Evolutionary conservation across 495 filamentous ascomycete genomes (phyloP), one percentile per base, ranked within the genome.

Genomic region (Pseudomonodictys pantanalensis): DNA sequence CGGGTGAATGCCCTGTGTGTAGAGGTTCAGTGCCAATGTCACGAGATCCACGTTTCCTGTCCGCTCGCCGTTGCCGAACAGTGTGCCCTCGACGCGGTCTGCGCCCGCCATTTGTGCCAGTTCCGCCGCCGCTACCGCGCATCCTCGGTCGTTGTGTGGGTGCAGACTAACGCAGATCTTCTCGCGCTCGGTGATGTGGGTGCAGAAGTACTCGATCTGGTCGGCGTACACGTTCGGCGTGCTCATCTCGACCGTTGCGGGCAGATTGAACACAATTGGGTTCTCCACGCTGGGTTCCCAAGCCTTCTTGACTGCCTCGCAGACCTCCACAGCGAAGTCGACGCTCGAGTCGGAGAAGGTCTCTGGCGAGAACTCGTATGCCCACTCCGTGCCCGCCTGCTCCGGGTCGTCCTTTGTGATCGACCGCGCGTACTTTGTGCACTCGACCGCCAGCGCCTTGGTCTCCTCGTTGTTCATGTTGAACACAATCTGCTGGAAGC

Each of bases 221-320:
- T 98, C 93, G 25, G 93, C 93, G 69, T 95, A 98, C 48, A 97
- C 81, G 68, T 98, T 98, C 18, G 93, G 93, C 1, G 93, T 98
- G 1, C 90, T 75, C 87, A 97, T 87, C 75, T 97, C 93, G 18
- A 98, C 93, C 0, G 93, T 97, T 7, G 93, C 93, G 9, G 93
- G 93, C 28, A 98, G 81, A 73, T 98, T 98, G 81, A 98, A 97
- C 70, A 98, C 92, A 67, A 98, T 93, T 15, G 87, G 90, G 67
- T 87, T 86, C 70, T 92, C 81, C 18, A 76, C 85, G 0, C 85
- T 83, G 5, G 93, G 92, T 51, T 78, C 92, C 93, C 93, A 98
- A 0, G 91, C 92, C n/a, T 78, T 85, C 79, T 97, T 97, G 58
- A 97, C 92, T 24, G 92, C 92, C 71, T 96, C 89, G 71, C 93